phyloP scores from a whole-genome alignment of 805 yeast species.

The Ogataea trehaloabstinens region DNA sequence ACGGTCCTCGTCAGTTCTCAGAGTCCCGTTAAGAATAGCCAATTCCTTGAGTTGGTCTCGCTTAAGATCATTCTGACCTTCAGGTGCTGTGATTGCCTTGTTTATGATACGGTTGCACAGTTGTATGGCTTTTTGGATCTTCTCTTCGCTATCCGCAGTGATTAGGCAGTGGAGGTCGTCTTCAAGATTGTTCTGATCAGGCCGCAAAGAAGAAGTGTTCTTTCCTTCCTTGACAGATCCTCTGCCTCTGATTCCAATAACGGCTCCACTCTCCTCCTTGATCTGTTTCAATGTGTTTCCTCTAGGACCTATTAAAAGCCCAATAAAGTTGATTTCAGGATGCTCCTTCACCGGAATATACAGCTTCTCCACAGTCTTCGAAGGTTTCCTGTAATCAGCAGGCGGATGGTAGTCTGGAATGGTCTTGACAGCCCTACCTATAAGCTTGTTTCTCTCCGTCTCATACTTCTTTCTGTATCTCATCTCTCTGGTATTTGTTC shows the following conservation, averaged over 20 bases:
- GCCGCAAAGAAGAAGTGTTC: slow-evolving; percentile 45
- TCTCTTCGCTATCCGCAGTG: slow-evolving; percentile 77
- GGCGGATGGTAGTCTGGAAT: slow-evolving; percentile 85
- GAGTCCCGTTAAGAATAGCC: slow-evolving; percentile 92
- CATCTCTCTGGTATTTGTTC: slow-evolving; percentile 80
- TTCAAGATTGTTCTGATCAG: slow-evolving; percentile 53
- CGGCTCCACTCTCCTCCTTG: slow-evolving; percentile 85
- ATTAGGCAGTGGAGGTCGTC: slow-evolving; percentile 90
- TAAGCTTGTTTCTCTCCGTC: slow-evolving; percentile 73
- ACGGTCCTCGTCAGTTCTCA: slow-evolving; percentile 65
- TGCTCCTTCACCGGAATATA: slow-evolving; percentile 82
- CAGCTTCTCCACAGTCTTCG: slow-evolving; percentile 71
- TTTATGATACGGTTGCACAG: slow-evolving; percentile 74
- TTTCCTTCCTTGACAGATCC: slow-evolving; percentile 96
- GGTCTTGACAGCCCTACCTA: slow-evolving; percentile 68
- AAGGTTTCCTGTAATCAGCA: slow-evolving; percentile 62
- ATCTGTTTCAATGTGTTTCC: slow-evolving; percentile 82
- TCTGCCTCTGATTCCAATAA: slow-evolving; percentile 86
- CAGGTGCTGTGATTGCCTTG: slow-evolving; percentile 85
- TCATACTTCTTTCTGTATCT: slow-evolving; percentile 63
- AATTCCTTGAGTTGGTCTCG: slow-evolving; percentile 87
- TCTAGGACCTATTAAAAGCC: slow-evolving; percentile 89
- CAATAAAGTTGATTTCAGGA: slow-evolving; percentile 92
- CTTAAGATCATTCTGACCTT: slow-evolving; percentile 89
- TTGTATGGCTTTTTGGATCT: slow-evolving; percentile 69